Percentiles rank a stretch among this genome's conserved stretches.
phyloP scores from a whole-genome alignment of 495 filamentous ascomycete species.

The Aspergillus nidulans region DNA sequence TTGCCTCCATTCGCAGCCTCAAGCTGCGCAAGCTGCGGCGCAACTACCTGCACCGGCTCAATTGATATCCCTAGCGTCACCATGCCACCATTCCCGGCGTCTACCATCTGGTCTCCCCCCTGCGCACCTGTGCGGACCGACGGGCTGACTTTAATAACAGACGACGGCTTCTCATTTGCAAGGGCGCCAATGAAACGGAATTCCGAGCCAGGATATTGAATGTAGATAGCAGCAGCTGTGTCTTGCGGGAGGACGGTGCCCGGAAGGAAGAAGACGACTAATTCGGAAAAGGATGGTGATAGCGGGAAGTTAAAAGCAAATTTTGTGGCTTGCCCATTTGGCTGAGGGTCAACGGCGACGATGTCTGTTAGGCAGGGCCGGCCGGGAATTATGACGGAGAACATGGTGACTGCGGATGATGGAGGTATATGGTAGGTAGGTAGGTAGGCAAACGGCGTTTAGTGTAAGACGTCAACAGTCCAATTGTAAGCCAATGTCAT shows the following conservation, averaged over 20 bases:
- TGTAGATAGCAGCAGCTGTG: conserved; percentile 84
- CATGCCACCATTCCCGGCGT: conserved; percentile 37
- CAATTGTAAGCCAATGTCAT: not conserved
- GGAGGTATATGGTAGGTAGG: not conserved
- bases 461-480: not conserved
- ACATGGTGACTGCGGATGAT: conserved; percentile 32
- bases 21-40: conserved; percentile 57
- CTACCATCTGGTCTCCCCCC: conserved; percentile 43
- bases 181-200: conserved; percentile 86
- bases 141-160: conserved; percentile 68
- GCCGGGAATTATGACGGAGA: conserved; percentile 54
- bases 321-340: conserved; percentile 54
- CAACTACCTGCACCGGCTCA: conserved; percentile 69
- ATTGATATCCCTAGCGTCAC: conserved; percentile 78
- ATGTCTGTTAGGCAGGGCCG: conserved; percentile 60
- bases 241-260: conserved; percentile 66
- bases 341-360: conserved; percentile 45
- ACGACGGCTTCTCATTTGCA: conserved; percentile 80
- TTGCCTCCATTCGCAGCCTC: conserved; percentile 33
- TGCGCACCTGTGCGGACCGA: conserved; percentile 26
- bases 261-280: conserved; percentile 88
- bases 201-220: conserved; percentile 57
- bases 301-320: conserved; percentile 61
- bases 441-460: not conserved
- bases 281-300: conserved; percentile 62